Evolutionary conservation across 2,329 filamentous ascomycete species (phyloP).

Genomic region (Alternaria panax): DNA sequence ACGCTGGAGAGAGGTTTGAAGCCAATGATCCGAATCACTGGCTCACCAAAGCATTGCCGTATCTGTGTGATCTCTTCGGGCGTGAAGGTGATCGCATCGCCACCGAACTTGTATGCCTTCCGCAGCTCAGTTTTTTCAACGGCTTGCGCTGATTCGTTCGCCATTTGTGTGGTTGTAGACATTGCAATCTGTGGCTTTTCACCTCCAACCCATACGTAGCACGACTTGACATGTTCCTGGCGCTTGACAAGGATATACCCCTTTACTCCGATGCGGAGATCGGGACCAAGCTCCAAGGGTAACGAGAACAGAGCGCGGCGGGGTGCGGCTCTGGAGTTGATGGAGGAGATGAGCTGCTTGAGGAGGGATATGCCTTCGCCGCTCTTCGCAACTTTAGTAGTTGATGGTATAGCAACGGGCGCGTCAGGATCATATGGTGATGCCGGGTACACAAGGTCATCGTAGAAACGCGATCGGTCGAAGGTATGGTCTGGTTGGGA

Average conservation of each 20-base stretch:
- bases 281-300: constrained; percentile 86
- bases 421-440: constrained; percentile 72
- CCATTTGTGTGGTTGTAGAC: constrained; percentile 75
- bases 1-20: constrained; percentile 84
- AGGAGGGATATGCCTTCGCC: constrained; percentile 80
- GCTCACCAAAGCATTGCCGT: constrained; percentile 76
- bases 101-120: constrained; percentile 96
- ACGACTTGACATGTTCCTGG: constrained; percentile 80
- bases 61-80: constrained; percentile 82
- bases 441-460: constrained; percentile 89
- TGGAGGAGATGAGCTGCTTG: constrained; percentile 80
- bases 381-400: constrained; percentile 69
- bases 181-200: constrained; percentile 82
- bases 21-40: constrained; percentile 86
- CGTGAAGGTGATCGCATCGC: constrained; percentile 85
- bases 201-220: constrained; percentile 87
- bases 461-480: constrained; percentile 86
- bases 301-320: constrained; percentile 87
- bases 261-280: constrained; percentile 86
- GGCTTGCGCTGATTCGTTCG: constrained; percentile 77
- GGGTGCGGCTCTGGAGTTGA: constrained; percentile 88
- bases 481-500: constrained; percentile 75
- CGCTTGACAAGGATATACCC: constrained; percentile 89
- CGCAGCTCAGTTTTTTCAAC: constrained; percentile 83
- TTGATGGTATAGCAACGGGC: constrained; percentile 60